A percentile compares a stretch with the other conserved stretches of the same genome.
These are phyloP conservation scores for Podospora didyma DNA, from an alignment of 495 filamentous ascomycete species.

Conservation along the genomic window DNA sequence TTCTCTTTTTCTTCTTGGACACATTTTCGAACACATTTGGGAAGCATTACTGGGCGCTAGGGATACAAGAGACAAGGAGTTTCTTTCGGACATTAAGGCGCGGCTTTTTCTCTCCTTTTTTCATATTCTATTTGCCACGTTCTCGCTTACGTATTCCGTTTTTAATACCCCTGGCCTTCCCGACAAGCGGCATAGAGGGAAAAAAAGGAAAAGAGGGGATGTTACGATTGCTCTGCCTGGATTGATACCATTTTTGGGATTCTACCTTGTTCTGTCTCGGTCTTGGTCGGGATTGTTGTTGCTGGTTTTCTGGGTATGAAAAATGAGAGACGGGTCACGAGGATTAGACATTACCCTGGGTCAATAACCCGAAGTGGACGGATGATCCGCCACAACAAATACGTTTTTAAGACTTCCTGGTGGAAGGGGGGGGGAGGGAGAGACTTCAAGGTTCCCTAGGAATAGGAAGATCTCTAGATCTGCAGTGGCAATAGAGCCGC, in stretches of 20 bases:
- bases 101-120: neutral
- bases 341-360: conserved; percentile 27
- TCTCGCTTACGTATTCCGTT: neutral
- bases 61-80: conserved; percentile 6
- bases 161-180: neutral
- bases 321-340: conserved; percentile 15
- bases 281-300: neutral
- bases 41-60: conserved; percentile 8
- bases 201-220: neutral
- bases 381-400: conserved; percentile 1
- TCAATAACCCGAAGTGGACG: conserved; percentile 23
- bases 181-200: neutral
- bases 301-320: conserved; percentile 17
- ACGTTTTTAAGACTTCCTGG: conserved; percentile 1
- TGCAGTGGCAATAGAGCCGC: neutral
- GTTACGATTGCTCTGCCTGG: neutral
- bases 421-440: too few species aligned
- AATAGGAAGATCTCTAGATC: neutral
- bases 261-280: neutral
- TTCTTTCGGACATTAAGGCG: neutral
- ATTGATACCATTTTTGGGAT: conserved; percentile 6
- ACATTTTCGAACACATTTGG: neutral
- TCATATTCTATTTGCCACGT: too few species aligned
- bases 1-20: neutral
- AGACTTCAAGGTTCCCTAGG: neutral